phyloP scores from a whole-genome alignment of 2,329 filamentous ascomycete species.

The Sporothrix globosa region DNA sequence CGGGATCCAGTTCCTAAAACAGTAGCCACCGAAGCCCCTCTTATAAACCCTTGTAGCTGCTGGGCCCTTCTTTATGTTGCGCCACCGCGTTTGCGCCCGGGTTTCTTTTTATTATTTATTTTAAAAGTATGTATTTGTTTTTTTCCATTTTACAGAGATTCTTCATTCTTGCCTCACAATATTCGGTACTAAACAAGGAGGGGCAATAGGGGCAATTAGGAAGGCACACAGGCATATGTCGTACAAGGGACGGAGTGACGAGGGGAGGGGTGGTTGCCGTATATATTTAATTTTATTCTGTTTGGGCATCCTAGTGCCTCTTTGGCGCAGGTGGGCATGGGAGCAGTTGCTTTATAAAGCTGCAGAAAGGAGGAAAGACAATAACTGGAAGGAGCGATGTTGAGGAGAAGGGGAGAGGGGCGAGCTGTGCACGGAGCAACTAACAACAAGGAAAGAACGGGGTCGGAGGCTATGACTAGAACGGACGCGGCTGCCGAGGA shows the following conservation, averaged over 20 bases:
- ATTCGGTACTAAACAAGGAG: not conserved
- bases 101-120: not conserved
- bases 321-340: not conserved
- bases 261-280: not conserved
- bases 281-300: not conserved
- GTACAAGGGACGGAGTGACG: not conserved
- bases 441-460: constrained; percentile 16
- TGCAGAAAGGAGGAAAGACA: not conserved
- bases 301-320: not conserved
- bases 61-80: not conserved
- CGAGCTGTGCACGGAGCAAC: not conserved
- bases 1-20: constrained; percentile 30
- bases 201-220: constrained; percentile 2
- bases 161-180: constrained; percentile 1
- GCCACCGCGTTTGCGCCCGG: constrained; percentile 14
- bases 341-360: not conserved
- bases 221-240: not conserved
- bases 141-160: not conserved
- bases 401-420: not conserved
- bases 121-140: too few species aligned
- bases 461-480: constrained; percentile 21
- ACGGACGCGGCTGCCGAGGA: constrained; percentile 27
- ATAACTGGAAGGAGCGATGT: not conserved
- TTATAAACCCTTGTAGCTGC: constrained; percentile 12
- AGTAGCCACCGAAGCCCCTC: constrained; percentile 25